Conservation (phyloP, 768 basidiomycete species). For the Auricularia cornea region DNA sequence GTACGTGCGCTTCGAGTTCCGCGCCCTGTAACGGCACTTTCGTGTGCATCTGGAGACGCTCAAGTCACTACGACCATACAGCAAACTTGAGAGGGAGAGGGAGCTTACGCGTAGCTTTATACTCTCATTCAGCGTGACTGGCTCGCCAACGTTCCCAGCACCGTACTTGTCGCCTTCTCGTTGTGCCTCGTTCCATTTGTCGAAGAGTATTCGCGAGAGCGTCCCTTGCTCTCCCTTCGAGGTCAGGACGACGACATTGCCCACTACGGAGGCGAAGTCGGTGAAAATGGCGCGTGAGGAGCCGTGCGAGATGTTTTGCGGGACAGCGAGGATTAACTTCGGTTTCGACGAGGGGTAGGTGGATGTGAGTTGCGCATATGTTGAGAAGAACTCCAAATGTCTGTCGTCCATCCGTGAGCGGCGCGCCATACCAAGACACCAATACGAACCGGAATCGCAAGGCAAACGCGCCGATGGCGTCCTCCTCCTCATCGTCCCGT, state of each 20-base stretch:
- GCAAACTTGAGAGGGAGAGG: neutral
- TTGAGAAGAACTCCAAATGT: slow-evolving; percentile 86
- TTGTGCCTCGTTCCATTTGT: slow-evolving; percentile 80
- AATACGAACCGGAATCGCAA: slow-evolving; percentile 76
- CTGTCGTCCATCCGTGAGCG: slow-evolving; percentile 31
- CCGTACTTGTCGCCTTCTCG: slow-evolving; percentile 80
- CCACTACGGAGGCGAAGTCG: slow-evolving; percentile 73
- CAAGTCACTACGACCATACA: neutral
- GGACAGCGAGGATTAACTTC: slow-evolving; percentile 89
- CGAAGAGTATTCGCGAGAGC: slow-evolving; percentile 67
- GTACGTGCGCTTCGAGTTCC: slow-evolving; percentile 75
- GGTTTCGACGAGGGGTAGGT: slow-evolving; percentile 82
- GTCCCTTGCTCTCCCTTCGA: slow-evolving; percentile 72
- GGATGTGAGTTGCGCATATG: slow-evolving; percentile 68
- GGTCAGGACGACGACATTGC: slow-evolving; percentile 85
- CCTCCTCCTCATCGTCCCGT: slow-evolving; percentile 57
- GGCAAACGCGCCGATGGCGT: slow-evolving; percentile 75
- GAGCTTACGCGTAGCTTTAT: slow-evolving; percentile 55
- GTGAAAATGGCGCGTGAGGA: slow-evolving; percentile 80
- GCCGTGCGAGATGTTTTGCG: slow-evolving; percentile 87
- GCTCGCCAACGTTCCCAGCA: slow-evolving; percentile 78
- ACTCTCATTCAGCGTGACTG: slow-evolving; percentile 69
- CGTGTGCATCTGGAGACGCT: slow-evolving; percentile 55
- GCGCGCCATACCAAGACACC: neutral
- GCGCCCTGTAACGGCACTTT: slow-evolving; percentile 85